These are phyloP conservation scores for Anethum foeniculum DNA, from an alignment of 140 eudicot species.

Conservation along the genomic window DNA sequence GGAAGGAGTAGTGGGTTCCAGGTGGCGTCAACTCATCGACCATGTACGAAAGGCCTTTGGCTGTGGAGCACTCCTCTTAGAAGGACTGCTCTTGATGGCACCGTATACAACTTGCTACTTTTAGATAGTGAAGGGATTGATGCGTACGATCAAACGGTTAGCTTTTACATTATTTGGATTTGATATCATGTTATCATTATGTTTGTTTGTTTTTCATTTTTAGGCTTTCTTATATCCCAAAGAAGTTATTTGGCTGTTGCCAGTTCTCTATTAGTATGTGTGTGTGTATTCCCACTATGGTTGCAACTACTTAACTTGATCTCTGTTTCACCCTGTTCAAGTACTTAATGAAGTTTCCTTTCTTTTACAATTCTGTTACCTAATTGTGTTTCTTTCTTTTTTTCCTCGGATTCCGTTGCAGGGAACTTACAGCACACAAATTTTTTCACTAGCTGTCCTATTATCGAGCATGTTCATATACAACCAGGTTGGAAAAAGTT, in stretches of 20 bases:
- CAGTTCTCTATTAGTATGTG: not conserved
- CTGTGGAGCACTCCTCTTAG: constrained; percentile 89
- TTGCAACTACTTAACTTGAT: not conserved
- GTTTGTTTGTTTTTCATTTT: not conserved
- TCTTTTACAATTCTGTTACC: not conserved
- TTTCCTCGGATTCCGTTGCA: constrained; percentile 25
- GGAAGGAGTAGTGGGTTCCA: constrained; percentile 96
- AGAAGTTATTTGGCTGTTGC: not conserved
- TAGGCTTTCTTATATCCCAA: not conserved
- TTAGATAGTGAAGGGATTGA: constrained; percentile 97
- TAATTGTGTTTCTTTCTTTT: not conserved
- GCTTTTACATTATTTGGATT: constrained; percentile 16
- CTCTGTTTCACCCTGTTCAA: not conserved
- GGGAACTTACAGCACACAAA: constrained; percentile 98
- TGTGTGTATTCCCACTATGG: no score
- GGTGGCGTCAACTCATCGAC: constrained; percentile 94
- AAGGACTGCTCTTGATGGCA: constrained; percentile 96
- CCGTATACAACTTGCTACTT: constrained; percentile 80
- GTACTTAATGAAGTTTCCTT: not conserved
- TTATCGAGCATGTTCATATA: constrained; percentile 97
- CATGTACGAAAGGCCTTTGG: constrained; percentile 99
- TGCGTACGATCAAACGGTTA: constrained; percentile 98
- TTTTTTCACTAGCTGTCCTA: constrained; percentile 93
- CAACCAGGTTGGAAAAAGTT: constrained; percentile 60
- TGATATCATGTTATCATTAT: not conserved